Conservation (phyloP, 2,329 filamentous ascomycete genomes). For the Colletotrichum truncatum region DNA sequence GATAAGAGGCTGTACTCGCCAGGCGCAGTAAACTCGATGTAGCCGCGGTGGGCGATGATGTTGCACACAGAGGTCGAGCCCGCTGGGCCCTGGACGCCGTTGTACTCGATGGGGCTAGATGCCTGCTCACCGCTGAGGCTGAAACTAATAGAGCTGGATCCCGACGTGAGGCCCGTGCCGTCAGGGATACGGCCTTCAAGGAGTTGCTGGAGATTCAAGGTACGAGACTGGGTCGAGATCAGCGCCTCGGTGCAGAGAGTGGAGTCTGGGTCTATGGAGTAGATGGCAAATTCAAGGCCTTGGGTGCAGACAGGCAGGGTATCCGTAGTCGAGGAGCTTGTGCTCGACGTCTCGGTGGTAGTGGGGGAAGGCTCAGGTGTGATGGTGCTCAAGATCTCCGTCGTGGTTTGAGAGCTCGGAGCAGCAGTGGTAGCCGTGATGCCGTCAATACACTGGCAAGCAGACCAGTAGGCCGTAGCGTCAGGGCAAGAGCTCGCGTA, state of each 20-base stretch:
- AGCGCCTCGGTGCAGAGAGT: background rate
- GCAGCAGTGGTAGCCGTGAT: constrained; percentile 29
- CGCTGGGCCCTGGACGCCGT: background rate
- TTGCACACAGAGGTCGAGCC: background rate
- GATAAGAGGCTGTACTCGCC: background rate
- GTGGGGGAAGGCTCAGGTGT: background rate
- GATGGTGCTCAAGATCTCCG: background rate
- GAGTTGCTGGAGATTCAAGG: background rate
- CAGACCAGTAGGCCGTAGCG: constrained; percentile 28
- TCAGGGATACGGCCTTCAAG: background rate
- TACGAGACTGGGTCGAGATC: background rate
- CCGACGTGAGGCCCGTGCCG: background rate
- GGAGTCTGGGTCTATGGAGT: background rate
- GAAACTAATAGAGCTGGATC: background rate
- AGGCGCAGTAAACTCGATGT: background rate
- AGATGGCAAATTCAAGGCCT: background rate
- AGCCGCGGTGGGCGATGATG: background rate
- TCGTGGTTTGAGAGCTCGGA: background rate
- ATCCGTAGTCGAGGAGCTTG: background rate
- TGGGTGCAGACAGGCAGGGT: background rate
- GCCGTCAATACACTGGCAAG: constrained; percentile 33
- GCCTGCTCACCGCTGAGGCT: background rate
- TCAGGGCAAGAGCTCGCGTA: constrained; percentile 32
- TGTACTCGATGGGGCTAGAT: background rate
- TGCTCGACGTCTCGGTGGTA: background rate